Conservation (phyloP, 345 rosid genomes). For the Moricandia moricandioides region DNA sequence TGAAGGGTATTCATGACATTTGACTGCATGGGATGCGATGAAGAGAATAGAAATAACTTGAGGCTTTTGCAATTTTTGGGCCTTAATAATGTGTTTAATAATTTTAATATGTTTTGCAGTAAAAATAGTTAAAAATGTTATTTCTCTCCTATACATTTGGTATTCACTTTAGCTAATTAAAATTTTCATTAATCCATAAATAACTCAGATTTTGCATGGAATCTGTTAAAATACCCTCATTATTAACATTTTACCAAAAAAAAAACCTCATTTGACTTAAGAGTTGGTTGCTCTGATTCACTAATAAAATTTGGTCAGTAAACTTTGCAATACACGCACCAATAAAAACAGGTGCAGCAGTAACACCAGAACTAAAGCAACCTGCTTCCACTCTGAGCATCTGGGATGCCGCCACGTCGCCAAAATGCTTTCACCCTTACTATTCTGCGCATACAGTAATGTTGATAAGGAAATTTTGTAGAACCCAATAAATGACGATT, state of each 20-base stretch:
- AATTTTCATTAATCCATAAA: background rate
- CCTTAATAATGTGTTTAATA: conserved; percentile 3
- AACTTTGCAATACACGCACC: background rate
- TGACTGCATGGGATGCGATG: conserved; percentile 36
- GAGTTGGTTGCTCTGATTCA: too few species aligned
- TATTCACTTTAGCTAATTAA: background rate
- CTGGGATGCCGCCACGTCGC: conserved; percentile 32
- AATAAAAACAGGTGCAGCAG: conserved; percentile 19
- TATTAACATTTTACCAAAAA: too few species aligned
- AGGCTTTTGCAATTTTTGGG: conserved; percentile 6
- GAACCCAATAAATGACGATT: background rate
- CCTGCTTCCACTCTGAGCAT: conserved; percentile 36
- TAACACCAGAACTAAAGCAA: conserved; percentile 11
- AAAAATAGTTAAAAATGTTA: background rate
- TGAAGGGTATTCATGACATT: conserved; percentile 38
- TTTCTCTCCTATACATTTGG: background rate
- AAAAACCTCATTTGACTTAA: too few species aligned
- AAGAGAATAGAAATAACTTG: conserved; percentile 19
- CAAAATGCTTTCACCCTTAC: background rate
- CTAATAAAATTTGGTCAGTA: too few species aligned
- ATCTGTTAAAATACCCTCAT: background rate
- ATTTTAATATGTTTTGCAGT: background rate
- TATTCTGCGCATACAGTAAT: conserved; percentile 1
- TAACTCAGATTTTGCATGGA: background rate
- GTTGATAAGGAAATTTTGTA: background rate